These are phyloP conservation scores for Pythium rhizo-oryzae DNA, from an alignment of 352 stramenopile genomes.

Conservation along the genomic window DNA sequence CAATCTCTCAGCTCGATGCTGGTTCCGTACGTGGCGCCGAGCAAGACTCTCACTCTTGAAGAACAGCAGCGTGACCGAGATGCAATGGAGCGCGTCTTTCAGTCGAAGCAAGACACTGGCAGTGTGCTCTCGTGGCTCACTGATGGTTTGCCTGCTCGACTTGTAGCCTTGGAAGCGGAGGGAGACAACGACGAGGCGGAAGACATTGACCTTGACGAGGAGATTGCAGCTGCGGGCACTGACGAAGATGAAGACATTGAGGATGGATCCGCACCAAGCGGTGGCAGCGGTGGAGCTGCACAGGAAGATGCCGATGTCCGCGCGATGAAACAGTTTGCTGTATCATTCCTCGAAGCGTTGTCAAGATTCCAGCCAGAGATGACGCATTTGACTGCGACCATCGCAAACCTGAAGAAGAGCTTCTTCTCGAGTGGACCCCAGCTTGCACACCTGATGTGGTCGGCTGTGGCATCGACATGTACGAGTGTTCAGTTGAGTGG, in stretches of 20 bases:
- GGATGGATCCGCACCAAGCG: background rate
- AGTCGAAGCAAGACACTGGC: slow-evolving; percentile 68
- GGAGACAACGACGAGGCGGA: slow-evolving; percentile 42
- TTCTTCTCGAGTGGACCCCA: slow-evolving; percentile 74
- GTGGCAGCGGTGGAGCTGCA: slow-evolving; percentile 7
- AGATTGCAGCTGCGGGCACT: background rate
- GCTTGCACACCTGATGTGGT: slow-evolving; percentile 80
- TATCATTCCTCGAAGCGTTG: slow-evolving; percentile 68
- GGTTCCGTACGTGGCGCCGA: slow-evolving; percentile 76
- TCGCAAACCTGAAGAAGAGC: slow-evolving; percentile 65
- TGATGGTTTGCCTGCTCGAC: slow-evolving; percentile 45
- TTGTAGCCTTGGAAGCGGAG: slow-evolving; percentile 43
- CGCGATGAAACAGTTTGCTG: slow-evolving; percentile 78
- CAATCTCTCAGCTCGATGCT: slow-evolving; percentile 92
- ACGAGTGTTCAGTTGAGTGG: slow-evolving; percentile 68
- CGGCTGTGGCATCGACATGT: slow-evolving; percentile 61
- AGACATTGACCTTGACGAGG: slow-evolving; percentile 32
- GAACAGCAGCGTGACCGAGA: slow-evolving; percentile 61
- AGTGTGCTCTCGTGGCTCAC: slow-evolving; percentile 68
- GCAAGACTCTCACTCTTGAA: slow-evolving; percentile 50
- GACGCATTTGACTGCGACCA: slow-evolving; percentile 50
- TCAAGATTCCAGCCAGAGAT: slow-evolving; percentile 71
- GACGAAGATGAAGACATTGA: background rate
- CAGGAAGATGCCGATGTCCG: slow-evolving; percentile 44
- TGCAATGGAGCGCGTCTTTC: slow-evolving; percentile 76